Percentiles rank a stretch among this genome's conserved stretches.
phyloP scores from a whole-genome alignment of 306 rosid genomes.

The Cicer bijugum region DNA sequence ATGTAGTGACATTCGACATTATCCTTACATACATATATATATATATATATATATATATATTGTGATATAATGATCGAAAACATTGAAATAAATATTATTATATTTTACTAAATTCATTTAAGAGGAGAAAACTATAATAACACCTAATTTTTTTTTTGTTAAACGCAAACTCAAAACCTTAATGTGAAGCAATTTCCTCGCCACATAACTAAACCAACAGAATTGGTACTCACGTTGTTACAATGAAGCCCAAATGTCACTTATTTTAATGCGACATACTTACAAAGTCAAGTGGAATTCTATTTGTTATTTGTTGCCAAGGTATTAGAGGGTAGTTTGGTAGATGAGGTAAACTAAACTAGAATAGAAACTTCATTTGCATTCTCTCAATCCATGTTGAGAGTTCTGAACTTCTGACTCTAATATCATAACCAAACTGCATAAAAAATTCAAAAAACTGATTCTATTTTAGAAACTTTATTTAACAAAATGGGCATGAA shows the following conservation, averaged over 20 bases:
- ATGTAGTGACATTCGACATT: too few species aligned
- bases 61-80: too few species aligned
- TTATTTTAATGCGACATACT: background rate
- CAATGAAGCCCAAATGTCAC: background rate
- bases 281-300: background rate
- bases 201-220: background rate
- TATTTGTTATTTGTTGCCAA: background rate
- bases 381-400: too few species aligned
- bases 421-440: background rate
- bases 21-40: too few species aligned
- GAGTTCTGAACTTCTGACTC: too few species aligned
- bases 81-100: too few species aligned
- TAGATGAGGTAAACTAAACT: background rate
- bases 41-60: too few species aligned
- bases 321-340: background rate
- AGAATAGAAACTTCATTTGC: too few species aligned
- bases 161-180: too few species aligned
- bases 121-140: too few species aligned
- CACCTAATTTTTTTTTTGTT: too few species aligned
- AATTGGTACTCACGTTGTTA: background rate
- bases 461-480: slow-evolving; percentile 50
- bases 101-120: too few species aligned
- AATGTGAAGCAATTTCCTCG: background rate
- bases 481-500: slow-evolving; percentile 50
- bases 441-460: slow-evolving; percentile 7